A percentile compares a stretch with the other conserved stretches of the same genome.
Conservation (phyloP, 2,329 filamentous ascomycete genomes). For the Akanthomyces uredinophilus region DNA sequence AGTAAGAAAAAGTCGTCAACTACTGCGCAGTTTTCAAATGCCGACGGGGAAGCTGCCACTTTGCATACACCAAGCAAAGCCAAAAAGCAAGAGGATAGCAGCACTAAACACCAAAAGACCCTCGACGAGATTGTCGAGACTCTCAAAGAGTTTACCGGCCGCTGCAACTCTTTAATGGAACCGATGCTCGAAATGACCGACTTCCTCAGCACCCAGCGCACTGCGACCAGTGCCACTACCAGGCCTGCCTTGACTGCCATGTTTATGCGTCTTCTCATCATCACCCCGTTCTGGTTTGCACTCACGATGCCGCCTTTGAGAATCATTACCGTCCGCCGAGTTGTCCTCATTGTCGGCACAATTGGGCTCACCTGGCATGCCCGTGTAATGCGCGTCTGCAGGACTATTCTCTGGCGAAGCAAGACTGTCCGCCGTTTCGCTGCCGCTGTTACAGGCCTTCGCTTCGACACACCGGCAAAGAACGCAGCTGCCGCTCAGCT, state of each 20-base stretch:
- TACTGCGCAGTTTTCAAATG: constrained; percentile 23
- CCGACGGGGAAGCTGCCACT: constrained; percentile 23
- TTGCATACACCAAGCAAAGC: neutral
- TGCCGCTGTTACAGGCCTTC: constrained; percentile 72
- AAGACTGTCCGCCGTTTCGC: constrained; percentile 64
- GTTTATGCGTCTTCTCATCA: constrained; percentile 80
- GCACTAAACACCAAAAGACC: constrained; percentile 81
- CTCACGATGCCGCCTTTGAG: constrained; percentile 77
- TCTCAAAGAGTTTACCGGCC: constrained; percentile 79
- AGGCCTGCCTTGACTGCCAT: constrained; percentile 83
- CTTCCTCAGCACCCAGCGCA: constrained; percentile 86
- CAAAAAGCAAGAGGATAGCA: constrained; percentile 52
- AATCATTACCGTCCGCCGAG: constrained; percentile 79
- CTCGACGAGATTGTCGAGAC: constrained; percentile 96
- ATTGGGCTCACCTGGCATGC: constrained; percentile 89
- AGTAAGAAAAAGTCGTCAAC: constrained; percentile 21
- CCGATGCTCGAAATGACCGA: constrained; percentile 85
- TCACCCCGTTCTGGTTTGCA: constrained; percentile 82
- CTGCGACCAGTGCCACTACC: constrained; percentile 85
- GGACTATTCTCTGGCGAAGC: constrained; percentile 88
- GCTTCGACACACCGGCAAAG: constrained; percentile 53
- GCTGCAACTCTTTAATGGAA: constrained; percentile 88
- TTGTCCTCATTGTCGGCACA: constrained; percentile 82
- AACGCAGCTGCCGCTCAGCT: constrained; percentile 29
- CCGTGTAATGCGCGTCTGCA: constrained; percentile 74